Evolutionary conservation across 345 rosid genomes (phyloP), one percentile per base, ranked within the genome.

Genomic region (Populus nigra): DNA sequence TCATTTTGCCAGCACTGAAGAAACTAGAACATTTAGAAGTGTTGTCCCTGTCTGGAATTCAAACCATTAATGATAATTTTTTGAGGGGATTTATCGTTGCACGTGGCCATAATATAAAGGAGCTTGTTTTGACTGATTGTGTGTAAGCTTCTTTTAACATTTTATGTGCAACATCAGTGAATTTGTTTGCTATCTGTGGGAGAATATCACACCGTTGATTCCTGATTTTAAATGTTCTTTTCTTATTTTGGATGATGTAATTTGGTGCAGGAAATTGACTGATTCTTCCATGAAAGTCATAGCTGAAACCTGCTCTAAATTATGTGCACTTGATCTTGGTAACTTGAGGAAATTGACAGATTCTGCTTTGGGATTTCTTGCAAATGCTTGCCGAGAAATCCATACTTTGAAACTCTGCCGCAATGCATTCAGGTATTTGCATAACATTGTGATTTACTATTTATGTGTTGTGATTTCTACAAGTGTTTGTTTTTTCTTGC

Each of bases 261-360:
- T 84, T 82, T 81, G 76, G 55, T 87, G 87, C 87, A 92, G 98
- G 90, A 90, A 87, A 66, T 81, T 96, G 90, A 92, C 90, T 35
- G 99, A 95, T 84, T 81, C 87, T 77, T 92, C 90, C 73, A 33
- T 92, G 83, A 93, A 90, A 89, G 82, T 50, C 81, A 85, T 95
- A 76, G 90, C 93, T 78, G 91, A 88, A 84, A 84, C 77, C 68
- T 93, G 99, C 80, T 81, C 91, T 18, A 76, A 81, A 39, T 82
- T 96, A 78, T 50, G 72, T 57, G 78, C 92, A 27, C 93, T 96
- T 65, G 89, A 90, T 83, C 73, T 96, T 77, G 89, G 84, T 65
- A 90, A 91, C 73, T 76, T 93, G 83, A 76, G 73, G 83, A 89
- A 92, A 73, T 84, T 96, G 88, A 93, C 98, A 8, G 97, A 96